phyloP scores from a whole-genome alignment of 805 yeast species.

The Saccharomycopsis lassenensis region DNA sequence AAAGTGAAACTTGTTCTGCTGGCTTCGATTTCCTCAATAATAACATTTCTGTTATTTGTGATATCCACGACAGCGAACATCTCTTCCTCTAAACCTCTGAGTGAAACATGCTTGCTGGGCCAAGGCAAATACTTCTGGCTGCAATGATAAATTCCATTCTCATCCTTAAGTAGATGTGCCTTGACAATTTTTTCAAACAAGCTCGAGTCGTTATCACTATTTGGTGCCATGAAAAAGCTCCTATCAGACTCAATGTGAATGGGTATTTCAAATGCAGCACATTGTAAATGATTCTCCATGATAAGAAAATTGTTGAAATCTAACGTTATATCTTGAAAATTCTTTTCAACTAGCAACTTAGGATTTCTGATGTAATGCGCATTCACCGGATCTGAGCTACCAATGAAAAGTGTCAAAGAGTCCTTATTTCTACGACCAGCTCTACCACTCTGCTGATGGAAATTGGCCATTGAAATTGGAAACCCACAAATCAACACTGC shows the following conservation, averaged over 20 bases:
- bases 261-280: slow-evolving; percentile 87
- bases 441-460: slow-evolving; percentile 94
- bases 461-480: slow-evolving; percentile 75
- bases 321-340: slow-evolving; percentile 47
- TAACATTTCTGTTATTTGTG: slow-evolving; percentile 62
- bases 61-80: slow-evolving; percentile 83
- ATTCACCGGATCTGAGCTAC: slow-evolving; percentile 75
- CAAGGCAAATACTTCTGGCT: slow-evolving; percentile 58
- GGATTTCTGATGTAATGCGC: slow-evolving; percentile 63
- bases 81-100: slow-evolving; percentile 76
- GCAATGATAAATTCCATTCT: slow-evolving; percentile 44
- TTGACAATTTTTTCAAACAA: slow-evolving; percentile 26
- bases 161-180: slow-evolving; percentile 30
- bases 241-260: slow-evolving; percentile 42
- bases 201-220: slow-evolving; percentile 15
- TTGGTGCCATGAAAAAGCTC: slow-evolving; percentile 38
- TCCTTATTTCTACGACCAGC: slow-evolving; percentile 88
- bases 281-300: slow-evolving; percentile 77
- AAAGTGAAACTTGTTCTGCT: slow-evolving; percentile 82
- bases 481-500: slow-evolving; percentile 90
- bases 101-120: slow-evolving; percentile 67
- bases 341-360: slow-evolving; percentile 39
- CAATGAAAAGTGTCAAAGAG: slow-evolving; percentile 75
- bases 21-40: slow-evolving; percentile 84
- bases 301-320: slow-evolving; percentile 54